Evolutionary conservation across 352 stramenopile genomes (phyloP), one percentile per base, ranked within the genome.

Genomic region (Phytophthora hybrid): DNA sequence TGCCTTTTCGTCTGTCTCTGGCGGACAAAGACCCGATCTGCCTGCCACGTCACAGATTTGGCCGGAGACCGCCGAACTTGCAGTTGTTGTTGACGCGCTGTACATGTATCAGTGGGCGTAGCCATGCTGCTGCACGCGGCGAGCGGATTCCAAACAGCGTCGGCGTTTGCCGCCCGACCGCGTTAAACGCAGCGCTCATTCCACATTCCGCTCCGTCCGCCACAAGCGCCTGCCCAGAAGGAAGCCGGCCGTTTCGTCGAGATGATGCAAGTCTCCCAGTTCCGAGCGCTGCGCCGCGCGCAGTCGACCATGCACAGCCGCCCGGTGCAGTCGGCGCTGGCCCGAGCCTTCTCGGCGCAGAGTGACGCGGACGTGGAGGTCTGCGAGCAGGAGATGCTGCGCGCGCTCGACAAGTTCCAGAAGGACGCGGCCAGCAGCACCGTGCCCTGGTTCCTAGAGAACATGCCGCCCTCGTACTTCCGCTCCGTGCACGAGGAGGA

Each of bases 381-480:
- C 23, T 63, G 47, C 14, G 46, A 86, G 52, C 68, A 91, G 9
- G 76, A 90, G 68, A 67, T 93, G 64, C 72, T 92, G 49, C 64
- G 80, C 41, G 78, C 81, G 21, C 78, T 94, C 46, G 83, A 91
- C 69, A 79, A 82, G 62, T 90, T 92, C 81, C 87, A 94, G 74
- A 88, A 91, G 75, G 75, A 83, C 10, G 77, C 85, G 1, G 87
- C 87, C 7, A 61, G 67, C 72, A 92, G 92, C 78, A 93, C 87
- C 26, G 87, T 94, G 39, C 85, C 85, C 67, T 97, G 91, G 91
- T 97, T 97, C 73, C 69, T 97, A 44, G 78, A 91, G 54, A 95
- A 96, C 85, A 97, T 97, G 91, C 91, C 91, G 23, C 83, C 86
- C 18, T 77, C 91, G n/a, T 97, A 97, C 83, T 97, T 97, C 75